Conservation (phyloP, 1,139 yeast genomes). For the Nakaseomyces bracarensis region DNA sequence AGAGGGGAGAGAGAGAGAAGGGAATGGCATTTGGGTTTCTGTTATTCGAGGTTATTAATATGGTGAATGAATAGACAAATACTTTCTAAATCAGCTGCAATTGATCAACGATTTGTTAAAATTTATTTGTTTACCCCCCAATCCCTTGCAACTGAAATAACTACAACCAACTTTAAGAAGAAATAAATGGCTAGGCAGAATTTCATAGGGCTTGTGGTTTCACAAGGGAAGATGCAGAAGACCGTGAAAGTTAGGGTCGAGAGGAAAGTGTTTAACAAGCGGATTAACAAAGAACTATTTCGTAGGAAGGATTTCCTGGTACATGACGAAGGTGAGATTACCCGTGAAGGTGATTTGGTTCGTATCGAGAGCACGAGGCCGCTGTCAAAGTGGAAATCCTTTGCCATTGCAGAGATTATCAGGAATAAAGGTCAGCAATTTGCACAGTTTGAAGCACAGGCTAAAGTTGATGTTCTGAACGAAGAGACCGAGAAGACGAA, state of each 20-base stretch:
- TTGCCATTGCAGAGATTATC: constrained; percentile 92
- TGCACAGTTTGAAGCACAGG: constrained; percentile 67
- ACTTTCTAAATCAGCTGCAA: too few species aligned
- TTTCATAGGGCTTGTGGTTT: constrained; percentile 83
- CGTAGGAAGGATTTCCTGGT: constrained; percentile 79
- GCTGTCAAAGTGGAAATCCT: constrained; percentile 68
- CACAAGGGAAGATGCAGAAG: constrained; percentile 93
- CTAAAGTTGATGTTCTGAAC: constrained; percentile 51
- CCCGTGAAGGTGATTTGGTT: constrained; percentile 93
- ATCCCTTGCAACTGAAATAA: too few species aligned
- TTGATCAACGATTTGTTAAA: too few species aligned
- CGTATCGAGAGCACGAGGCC: constrained; percentile 89
- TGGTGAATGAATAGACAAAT: too few species aligned
- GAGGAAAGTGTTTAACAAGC: constrained; percentile 56
- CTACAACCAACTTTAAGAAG: not conserved
- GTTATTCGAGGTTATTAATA: too few species aligned
- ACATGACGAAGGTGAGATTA: constrained; percentile 86
- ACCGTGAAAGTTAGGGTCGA: constrained; percentile 91
- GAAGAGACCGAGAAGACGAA: constrained; percentile 52
- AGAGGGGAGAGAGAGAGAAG: too few species aligned
- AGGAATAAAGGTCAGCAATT: constrained; percentile 86
- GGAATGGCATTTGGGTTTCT: too few species aligned
- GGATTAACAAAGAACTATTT: constrained; percentile 67
- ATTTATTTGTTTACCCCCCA: too few species aligned
- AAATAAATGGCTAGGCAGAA: constrained; percentile 72